Percentiles rank a stretch among this genome's conserved stretches.
These are phyloP conservation scores for Tremella yokohamensis DNA, from an alignment of 768 basidiomycete genomes.

Conservation along the genomic window DNA sequence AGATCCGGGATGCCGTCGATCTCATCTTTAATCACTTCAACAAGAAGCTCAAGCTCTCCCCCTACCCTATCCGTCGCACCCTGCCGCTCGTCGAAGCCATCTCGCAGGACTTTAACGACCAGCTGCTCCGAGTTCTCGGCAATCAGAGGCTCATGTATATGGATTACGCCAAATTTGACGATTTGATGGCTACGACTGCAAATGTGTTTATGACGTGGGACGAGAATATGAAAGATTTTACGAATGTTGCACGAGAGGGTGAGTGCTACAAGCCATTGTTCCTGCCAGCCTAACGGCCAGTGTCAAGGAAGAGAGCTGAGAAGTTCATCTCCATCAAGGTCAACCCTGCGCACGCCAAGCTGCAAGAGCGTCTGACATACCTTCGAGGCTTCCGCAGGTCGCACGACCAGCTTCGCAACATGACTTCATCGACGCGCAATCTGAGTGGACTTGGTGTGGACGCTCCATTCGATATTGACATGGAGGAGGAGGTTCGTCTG, in stretches of 20 bases:
- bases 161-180: conserved; percentile 90
- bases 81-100: conserved; percentile 97
- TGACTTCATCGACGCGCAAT: conserved; percentile 92
- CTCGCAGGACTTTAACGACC: conserved; percentile 94
- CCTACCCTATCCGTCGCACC: conserved; percentile 92
- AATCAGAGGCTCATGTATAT: conserved; percentile 89
- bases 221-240: conserved; percentile 83
- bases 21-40: conserved; percentile 91
- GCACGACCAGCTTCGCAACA: conserved; percentile 93
- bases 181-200: conserved; percentile 69
- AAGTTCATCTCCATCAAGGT: conserved; percentile 98
- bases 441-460: conserved; percentile 69
- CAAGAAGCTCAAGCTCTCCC: conserved; percentile 91
- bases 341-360: conserved; percentile 78
- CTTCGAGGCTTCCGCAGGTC: conserved; percentile 90
- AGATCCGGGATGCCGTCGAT: conserved; percentile 81
- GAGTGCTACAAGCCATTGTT: no score
- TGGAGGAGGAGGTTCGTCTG: conserved; percentile 95
- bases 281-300: conserved; percentile 44
- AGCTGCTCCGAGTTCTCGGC: conserved; percentile 82
- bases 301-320: conserved; percentile 81
- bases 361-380: conserved; percentile 83
- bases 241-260: conserved; percentile 79
- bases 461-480: conserved; percentile 69
- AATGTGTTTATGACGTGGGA: conserved; percentile 84